These are phyloP conservation scores for Mycena citricolor DNA, from an alignment of 1,284 basidiomycete species.

Conservation along the genomic window DNA sequence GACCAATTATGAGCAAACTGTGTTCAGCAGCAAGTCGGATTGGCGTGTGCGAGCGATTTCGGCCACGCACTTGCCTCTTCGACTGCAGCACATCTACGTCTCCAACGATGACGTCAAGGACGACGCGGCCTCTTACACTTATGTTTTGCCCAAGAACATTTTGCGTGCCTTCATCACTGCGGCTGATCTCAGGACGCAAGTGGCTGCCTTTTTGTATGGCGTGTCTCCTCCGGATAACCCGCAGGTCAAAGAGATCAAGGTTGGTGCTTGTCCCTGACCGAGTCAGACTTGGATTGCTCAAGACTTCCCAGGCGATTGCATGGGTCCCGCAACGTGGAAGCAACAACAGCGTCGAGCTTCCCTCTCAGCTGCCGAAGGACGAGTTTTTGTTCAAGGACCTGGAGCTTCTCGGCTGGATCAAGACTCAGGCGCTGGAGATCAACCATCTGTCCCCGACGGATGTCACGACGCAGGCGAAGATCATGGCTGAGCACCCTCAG, in stretches of 20 bases:
- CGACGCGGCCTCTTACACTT: constrained; percentile 91
- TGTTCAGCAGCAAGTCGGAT: constrained; percentile 98
- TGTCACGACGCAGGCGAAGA: constrained; percentile 92
- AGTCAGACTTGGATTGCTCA: constrained; percentile 32
- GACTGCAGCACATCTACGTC: constrained; percentile 97
- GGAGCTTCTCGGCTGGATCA: constrained; percentile 97
- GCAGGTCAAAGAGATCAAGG: constrained; percentile 98
- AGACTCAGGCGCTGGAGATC: constrained; percentile 92
- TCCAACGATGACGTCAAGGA: constrained; percentile 99
- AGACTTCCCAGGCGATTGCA: constrained; percentile 79
- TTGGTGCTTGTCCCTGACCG: constrained; percentile 40
- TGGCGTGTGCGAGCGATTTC: constrained; percentile 98
- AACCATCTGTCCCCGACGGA: constrained; percentile 92
- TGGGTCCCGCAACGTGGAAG: constrained; percentile 97
- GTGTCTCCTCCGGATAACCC: constrained; percentile 93
- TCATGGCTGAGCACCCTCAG: constrained; percentile 95
- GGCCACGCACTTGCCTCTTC: constrained; percentile 93
- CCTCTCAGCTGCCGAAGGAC: constrained; percentile 83
- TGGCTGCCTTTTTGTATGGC: constrained; percentile 94
- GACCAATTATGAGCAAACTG: constrained; percentile 96
- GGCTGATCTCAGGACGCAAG: constrained; percentile 94
- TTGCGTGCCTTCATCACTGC: constrained; percentile 93
- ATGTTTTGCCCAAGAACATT: constrained; percentile 97
- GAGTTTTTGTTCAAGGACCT: constrained; percentile 94
- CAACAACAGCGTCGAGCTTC: constrained; percentile 91